Evolutionary conservation across 1,284 basidiomycete genomes (phyloP).

Genomic region (Rhodofomes roseus): DNA sequence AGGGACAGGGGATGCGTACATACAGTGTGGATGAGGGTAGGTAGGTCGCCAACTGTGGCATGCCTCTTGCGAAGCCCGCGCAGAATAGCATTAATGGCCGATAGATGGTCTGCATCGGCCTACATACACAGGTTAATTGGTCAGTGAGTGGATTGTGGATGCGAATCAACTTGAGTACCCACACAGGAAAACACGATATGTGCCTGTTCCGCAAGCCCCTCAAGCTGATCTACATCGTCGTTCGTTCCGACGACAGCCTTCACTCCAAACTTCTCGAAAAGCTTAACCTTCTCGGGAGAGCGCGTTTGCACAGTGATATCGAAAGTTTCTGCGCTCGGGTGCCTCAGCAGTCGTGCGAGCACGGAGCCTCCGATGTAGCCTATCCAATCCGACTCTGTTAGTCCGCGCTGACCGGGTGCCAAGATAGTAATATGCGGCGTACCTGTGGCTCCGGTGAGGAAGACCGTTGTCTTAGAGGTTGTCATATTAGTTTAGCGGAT

Average conservation of each 20-base stretch:
- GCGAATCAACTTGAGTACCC: not conserved
- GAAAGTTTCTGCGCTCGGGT: constrained; percentile 5
- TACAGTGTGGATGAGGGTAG: constrained; percentile 52
- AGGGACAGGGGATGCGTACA: constrained; percentile 12
- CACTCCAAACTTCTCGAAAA: constrained; percentile 21
- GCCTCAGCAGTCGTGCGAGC: constrained; percentile 7
- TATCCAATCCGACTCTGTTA: not conserved
- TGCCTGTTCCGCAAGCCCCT: constrained; percentile 17
- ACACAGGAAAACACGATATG: constrained; percentile 26
- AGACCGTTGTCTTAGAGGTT: constrained; percentile 1
- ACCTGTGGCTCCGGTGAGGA: constrained; percentile 6
- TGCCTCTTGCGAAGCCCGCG: constrained; percentile 40
- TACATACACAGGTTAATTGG: constrained; percentile 13
- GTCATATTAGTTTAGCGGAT: not conserved
- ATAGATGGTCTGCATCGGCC: constrained; percentile 41
- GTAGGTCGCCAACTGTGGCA: constrained; percentile 36
- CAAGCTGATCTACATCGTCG: constrained; percentile 20
- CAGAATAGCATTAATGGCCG: constrained; percentile 39
- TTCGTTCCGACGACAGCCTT: constrained; percentile 25
- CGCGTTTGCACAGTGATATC: constrained; percentile 10
- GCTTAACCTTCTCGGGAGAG: constrained; percentile 22
- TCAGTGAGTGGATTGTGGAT: not conserved
- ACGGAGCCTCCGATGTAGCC: constrained; percentile 14
- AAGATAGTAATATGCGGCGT: not conserved
- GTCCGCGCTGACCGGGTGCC: not conserved